phyloP scores from a whole-genome alignment of 345 rosid genomes.

The Syzygium oleosum region DNA sequence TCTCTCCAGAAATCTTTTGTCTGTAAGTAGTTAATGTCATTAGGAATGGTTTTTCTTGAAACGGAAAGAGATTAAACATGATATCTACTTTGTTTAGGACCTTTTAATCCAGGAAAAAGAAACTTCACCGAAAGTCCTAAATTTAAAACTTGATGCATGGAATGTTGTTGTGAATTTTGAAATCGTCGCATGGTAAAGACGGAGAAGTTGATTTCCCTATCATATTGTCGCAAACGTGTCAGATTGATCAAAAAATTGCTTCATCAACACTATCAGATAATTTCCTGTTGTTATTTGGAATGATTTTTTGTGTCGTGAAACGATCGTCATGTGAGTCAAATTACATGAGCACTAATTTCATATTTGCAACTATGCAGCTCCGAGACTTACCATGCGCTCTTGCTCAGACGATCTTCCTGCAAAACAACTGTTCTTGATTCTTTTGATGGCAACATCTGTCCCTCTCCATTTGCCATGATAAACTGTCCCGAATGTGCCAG shows the following conservation, averaged over 20 bases:
- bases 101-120: background rate
- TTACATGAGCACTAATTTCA: background rate
- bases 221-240: background rate
- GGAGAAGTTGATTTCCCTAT: background rate
- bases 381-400: slow-evolving; percentile 58
- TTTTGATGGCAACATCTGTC: slow-evolving; percentile 89
- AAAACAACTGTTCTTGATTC: slow-evolving; percentile 83
- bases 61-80: background rate
- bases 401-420: slow-evolving; percentile 71
- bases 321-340: background rate
- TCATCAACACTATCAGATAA: background rate
- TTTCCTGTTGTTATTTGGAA: background rate
- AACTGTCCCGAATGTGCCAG: slow-evolving; percentile 92
- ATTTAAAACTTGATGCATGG: background rate
- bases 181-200: background rate
- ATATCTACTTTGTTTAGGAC: background rate
- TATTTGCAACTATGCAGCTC: background rate
- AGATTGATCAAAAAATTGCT: background rate
- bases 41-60: background rate
- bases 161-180: background rate
- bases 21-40: slow-evolving; percentile 14
- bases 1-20: slow-evolving; percentile 90
- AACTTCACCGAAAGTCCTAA: background rate
- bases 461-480: slow-evolving; percentile 95
- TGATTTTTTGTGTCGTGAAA: background rate